Conservation (phyloP, 2,329 filamentous ascomycete genomes). For the Botrytis fabae region DNA sequence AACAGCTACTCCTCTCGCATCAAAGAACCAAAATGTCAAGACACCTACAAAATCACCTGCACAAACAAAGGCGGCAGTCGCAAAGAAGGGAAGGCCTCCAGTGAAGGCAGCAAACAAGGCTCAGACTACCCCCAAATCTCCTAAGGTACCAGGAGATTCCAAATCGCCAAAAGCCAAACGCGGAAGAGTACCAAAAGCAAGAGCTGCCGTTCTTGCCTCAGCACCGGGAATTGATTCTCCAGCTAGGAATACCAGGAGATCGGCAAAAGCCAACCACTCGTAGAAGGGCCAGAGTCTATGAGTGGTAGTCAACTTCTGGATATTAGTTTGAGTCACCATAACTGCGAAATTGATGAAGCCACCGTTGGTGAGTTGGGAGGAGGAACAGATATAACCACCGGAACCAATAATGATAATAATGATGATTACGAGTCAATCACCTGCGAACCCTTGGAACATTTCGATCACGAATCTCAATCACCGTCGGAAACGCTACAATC, state of each 20-base stretch:
- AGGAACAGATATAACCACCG: background rate
- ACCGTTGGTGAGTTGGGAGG: background rate
- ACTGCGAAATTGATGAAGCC: background rate
- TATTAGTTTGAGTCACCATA: constrained; percentile 20
- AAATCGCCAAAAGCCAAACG: constrained; percentile 28
- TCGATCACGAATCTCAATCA: constrained; percentile 23
- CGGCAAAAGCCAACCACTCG: constrained; percentile 41
- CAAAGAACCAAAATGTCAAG: background rate
- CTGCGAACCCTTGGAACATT: background rate
- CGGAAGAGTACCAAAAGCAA: constrained; percentile 22
- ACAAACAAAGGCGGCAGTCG: background rate
- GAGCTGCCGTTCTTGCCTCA: constrained; percentile 21
- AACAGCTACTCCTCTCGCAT: constrained; percentile 1
- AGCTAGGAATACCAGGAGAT: constrained; percentile 24
- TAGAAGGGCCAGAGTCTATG: constrained; percentile 39
- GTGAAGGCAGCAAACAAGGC: background rate
- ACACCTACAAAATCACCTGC: constrained; percentile 15
- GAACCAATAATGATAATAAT: constrained; percentile 10
- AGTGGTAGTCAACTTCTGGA: constrained; percentile 41
- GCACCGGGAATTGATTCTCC: constrained; percentile 23
- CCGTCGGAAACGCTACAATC: constrained; percentile 15
- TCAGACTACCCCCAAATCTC: constrained; percentile 21
- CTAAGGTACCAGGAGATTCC: constrained; percentile 25
- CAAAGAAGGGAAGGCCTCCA: background rate
- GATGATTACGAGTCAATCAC: constrained; percentile 10